Percentiles rank a stretch among this genome's conserved stretches.
phyloP scores from a whole-genome alignment of 805 yeast species.

The Nakazawaea peltata region DNA sequence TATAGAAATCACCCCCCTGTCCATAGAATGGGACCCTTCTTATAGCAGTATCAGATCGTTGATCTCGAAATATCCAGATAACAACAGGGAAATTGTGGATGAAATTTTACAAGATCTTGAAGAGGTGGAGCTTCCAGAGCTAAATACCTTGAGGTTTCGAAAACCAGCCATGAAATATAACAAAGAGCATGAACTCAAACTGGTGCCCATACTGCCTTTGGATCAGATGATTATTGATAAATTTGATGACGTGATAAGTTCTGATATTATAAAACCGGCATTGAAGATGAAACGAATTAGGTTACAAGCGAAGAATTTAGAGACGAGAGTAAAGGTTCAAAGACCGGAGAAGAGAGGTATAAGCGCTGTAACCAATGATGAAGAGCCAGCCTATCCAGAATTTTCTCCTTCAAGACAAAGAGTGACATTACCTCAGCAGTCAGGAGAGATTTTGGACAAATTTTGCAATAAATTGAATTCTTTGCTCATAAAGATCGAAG shows the following conservation, averaged over 20 bases:
- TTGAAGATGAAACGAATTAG: constrained; percentile 20
- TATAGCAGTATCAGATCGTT: no score
- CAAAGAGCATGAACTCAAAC: background rate
- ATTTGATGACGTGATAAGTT: constrained; percentile 11
- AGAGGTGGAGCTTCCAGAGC: constrained; percentile 10
- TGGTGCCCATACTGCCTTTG: background rate
- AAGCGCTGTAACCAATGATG: no score
- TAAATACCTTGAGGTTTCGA: constrained; percentile 19
- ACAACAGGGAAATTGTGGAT: background rate
- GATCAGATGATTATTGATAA: constrained; percentile 13
- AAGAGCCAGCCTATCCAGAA: no score
- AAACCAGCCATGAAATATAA: constrained; percentile 20
- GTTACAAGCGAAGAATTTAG: no score
- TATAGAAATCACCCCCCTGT: constrained; percentile 3
- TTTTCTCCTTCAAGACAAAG: no score
- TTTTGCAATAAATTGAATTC: no score
- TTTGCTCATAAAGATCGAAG: no score
- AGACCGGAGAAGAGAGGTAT: no score
- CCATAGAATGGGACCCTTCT: no score
- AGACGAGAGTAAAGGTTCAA: no score
- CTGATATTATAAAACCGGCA: constrained; percentile 17
- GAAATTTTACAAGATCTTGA: background rate
- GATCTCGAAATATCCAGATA: background rate
- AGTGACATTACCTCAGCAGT: no score
- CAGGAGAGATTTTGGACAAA: no score